Evolutionary conservation across 1,284 basidiomycete species (phyloP), one percentile per base, ranked within the genome.

Genomic region (Baeospora myosura): DNA sequence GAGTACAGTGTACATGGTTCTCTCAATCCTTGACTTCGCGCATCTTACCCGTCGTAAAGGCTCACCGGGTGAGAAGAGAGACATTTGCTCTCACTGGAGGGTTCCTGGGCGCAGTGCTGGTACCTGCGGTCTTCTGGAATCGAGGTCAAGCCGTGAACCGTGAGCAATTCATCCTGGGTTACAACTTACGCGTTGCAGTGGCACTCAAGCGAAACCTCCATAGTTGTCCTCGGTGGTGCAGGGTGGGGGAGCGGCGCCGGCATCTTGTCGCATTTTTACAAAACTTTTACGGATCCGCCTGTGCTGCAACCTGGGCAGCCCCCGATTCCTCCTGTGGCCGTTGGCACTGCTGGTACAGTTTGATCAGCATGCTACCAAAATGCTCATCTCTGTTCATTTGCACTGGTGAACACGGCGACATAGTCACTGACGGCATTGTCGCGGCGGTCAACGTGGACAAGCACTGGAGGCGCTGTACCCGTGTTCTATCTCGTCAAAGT

Each of bases 341-440:
- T 88, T 4, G 94, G 97, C 5, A 78, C 72, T 2, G 74, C 81
- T 5, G 91, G 93, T 2, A 75, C 95, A 49, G 78, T 88, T 88
- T 41, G 24, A n/a, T n/a, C n/a, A n/a, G n/a, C n/a, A n/a, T n/a
- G n/a, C n/a, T n/a, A n/a, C n/a, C n/a, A n/a, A n/a, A n/a, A n/a
- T n/a, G n/a, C n/a, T n/a, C n/a, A n/a, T n/a, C n/a, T n/a, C n/a
- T n/a, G n/a, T n/a, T n/a, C n/a, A n/a, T n/a, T n/a, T n/a, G n/a
- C n/a, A n/a, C n/a, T n/a, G n/a, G n/a, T n/a, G n/a, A n/a, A n/a
- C n/a, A n/a, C n/a, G n/a, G n/a, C n/a, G n/a, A n/a, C n/a, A n/a
- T n/a, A n/a, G n/a, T n/a, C n/a, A n/a, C n/a, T n/a, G n/a, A n/a
- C n/a, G n/a, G n/a, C n/a, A n/a, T n/a, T n/a, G n/a, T n/a, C n/a